Conservation (phyloP, 768 basidiomycete species). For the Pleurotus djamor region DNA sequence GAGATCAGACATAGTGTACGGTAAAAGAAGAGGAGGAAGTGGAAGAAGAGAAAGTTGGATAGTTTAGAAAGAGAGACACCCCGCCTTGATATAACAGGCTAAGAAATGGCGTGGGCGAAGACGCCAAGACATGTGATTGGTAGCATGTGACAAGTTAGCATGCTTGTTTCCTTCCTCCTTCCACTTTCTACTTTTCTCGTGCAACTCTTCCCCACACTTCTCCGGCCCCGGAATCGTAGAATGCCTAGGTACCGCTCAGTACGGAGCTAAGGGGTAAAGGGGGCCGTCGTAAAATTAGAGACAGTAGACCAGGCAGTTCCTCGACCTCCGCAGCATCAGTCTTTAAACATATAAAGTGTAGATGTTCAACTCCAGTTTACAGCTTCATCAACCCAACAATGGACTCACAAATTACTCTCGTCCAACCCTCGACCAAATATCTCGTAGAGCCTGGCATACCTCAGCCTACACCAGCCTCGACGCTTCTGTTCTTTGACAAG, state of each 20-base stretch:
- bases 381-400: background rate
- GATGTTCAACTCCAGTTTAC: background rate
- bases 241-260: too few relatives aligned
- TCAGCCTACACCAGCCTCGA: background rate
- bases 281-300: too few relatives aligned
- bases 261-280: too few relatives aligned
- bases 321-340: too few relatives aligned
- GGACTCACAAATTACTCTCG: background rate
- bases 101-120: background rate
- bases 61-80: too few relatives aligned
- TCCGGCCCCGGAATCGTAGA: background rate
- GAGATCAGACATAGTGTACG: conserved; percentile 57
- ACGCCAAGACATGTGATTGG: background rate
- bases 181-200: background rate
- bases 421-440: background rate
- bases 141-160: background rate
- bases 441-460: background rate
- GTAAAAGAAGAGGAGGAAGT: conserved; percentile 10
- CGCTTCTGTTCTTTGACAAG: background rate
- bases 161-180: background rate
- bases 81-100: too few relatives aligned
- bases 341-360: background rate
- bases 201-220: background rate
- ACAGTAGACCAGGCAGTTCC: too few relatives aligned
- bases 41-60: background rate